These are phyloP conservation scores for Pythium rishiriense DNA, from an alignment of 352 stramenopile genomes.

Conservation along the genomic window DNA sequence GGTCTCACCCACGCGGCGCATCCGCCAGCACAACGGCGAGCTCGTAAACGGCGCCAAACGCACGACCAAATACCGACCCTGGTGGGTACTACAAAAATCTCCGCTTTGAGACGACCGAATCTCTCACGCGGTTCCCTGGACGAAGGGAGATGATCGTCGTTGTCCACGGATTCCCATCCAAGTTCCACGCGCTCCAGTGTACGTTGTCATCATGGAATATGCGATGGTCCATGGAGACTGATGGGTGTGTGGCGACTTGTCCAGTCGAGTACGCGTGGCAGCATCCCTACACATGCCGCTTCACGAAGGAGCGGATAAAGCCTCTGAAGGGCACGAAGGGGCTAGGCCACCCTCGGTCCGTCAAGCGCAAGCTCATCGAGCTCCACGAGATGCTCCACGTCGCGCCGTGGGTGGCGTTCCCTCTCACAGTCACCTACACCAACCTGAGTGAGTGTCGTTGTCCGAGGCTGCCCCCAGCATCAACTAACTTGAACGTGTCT, in stretches of 20 bases:
- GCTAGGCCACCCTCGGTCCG: slow-evolving; percentile 48
- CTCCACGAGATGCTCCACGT: slow-evolving; percentile 68
- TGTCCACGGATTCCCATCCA: slow-evolving; percentile 76
- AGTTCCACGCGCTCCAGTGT: slow-evolving; percentile 79
- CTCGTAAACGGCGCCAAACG: slow-evolving; percentile 63
- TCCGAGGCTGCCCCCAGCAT: not conserved
- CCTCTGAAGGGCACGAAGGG: slow-evolving; percentile 37
- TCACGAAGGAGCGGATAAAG: slow-evolving; percentile 43
- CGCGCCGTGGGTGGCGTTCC: slow-evolving; percentile 43
- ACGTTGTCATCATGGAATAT: slow-evolving; percentile 18
- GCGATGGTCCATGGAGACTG: not conserved
- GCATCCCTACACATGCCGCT: slow-evolving; percentile 57
- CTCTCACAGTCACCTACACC: slow-evolving; percentile 58
- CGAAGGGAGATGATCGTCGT: slow-evolving; percentile 72
- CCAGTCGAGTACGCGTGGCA: slow-evolving; percentile 82
- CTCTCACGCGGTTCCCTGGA: not conserved
- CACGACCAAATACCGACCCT: slow-evolving; percentile 56
- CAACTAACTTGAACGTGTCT: not conserved
- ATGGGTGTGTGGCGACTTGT: not conserved
- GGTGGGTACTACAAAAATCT: slow-evolving; percentile 28
- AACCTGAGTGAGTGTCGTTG: slow-evolving; percentile 28
- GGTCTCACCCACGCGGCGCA: slow-evolving; percentile 47
- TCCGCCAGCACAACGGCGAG: slow-evolving; percentile 80
- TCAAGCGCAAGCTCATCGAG: slow-evolving; percentile 74
- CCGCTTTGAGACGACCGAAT: not conserved